Conservation (phyloP, 1,284 basidiomycete species). For the Ceratobasidium sp. region DNA sequence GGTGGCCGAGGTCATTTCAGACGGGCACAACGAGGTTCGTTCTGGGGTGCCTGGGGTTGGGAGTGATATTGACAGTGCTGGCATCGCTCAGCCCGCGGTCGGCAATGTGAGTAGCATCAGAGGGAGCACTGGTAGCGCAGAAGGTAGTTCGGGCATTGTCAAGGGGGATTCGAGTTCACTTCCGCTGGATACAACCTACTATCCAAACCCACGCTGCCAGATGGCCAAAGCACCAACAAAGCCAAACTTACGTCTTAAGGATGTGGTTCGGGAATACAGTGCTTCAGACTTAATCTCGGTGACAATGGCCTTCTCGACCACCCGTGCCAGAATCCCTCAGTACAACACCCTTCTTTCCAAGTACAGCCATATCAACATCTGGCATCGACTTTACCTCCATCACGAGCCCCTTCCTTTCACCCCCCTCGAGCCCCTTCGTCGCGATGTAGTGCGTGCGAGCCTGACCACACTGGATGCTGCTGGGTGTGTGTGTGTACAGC, state of each 20-base stretch:
- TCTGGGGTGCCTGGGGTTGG: too few species aligned
- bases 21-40: too few species aligned
- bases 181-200: neutral
- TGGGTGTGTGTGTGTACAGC: neutral
- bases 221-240: neutral
- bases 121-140: too few species aligned
- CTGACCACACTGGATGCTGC: neutral
- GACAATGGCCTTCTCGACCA: neutral
- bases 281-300: neutral
- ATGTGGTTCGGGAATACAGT: neutral
- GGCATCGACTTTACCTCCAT: constrained; percentile 20
- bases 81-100: too few species aligned
- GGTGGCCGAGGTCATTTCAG: too few species aligned
- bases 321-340: neutral
- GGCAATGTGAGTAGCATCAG: too few species aligned
- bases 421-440: neutral
- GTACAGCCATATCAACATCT: neutral
- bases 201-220: neutral
- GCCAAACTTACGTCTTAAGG: neutral
- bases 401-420: constrained; percentile 12
- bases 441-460: constrained; percentile 24
- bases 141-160: too few species aligned
- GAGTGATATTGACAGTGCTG: too few species aligned
- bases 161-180: too few species aligned
- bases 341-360: neutral